phyloP scores from a whole-genome alignment of 2,329 filamentous ascomycete genomes.

The Cercospora canescens region DNA sequence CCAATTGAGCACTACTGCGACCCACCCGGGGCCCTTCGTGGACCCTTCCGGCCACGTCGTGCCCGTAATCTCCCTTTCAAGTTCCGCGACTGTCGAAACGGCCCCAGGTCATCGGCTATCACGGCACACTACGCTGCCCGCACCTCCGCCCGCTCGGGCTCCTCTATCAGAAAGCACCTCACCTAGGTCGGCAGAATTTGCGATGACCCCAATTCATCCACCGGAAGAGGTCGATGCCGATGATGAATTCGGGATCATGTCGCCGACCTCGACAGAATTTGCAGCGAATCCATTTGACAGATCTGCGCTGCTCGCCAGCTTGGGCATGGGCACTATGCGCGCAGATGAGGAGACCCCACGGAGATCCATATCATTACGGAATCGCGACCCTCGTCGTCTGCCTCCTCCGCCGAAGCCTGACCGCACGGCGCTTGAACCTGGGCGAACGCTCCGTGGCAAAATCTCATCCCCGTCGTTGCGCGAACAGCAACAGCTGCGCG shows the following conservation, averaged over 20 bases:
- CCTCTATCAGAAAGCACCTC: constrained; percentile 30
- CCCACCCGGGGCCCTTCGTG: constrained; percentile 55
- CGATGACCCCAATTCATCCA: constrained; percentile 37
- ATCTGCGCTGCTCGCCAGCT: constrained; percentile 35
- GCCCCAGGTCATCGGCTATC: constrained; percentile 1
- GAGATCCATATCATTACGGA: constrained; percentile 25
- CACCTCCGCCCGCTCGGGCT: not conserved
- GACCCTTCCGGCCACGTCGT: constrained; percentile 38
- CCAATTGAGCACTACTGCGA: constrained; percentile 30
- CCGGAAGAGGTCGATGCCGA: constrained; percentile 34
- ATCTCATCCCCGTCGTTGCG: constrained; percentile 37
- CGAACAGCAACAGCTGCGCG: constrained; percentile 36
- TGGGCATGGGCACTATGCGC: constrained; percentile 39
- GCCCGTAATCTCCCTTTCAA: constrained; percentile 35
- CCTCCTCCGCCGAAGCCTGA: not conserved
- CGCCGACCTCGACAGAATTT: constrained; percentile 45
- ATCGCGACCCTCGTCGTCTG: constrained; percentile 3
- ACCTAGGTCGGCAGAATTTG: constrained; percentile 41
- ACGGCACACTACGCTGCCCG: not conserved
- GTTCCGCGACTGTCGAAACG: constrained; percentile 19
- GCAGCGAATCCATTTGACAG: constrained; percentile 36
- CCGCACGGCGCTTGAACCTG: not conserved
- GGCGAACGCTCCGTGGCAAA: constrained; percentile 30
- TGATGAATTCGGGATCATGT: constrained; percentile 41
- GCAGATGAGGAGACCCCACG: constrained; percentile 26